Evolutionary conservation across 2,329 filamentous ascomycete genomes (phyloP), one percentile per base, ranked within the genome.

Genomic region (Zalaria obscura): DNA sequence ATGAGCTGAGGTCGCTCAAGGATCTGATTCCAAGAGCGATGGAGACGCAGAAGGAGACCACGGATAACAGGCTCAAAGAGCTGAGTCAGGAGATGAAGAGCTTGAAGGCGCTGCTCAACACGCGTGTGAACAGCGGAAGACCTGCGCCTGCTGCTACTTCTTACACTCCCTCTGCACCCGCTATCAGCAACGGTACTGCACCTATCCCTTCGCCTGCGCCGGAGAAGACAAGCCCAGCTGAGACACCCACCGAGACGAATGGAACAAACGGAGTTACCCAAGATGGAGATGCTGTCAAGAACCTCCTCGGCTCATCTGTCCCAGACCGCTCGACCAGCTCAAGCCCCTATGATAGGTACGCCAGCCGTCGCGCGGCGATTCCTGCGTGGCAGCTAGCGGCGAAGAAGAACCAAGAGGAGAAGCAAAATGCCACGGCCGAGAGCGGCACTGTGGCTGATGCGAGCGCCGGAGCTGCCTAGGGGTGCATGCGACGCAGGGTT

Each of bases 81-180:
- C 75, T 98, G 50, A 83, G 84, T 50, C 75, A 72, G 5, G 91
- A 98, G 63, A 70, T 98, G 53, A 86, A 83, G 68, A 95, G 88
- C 58, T 67, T 98, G 53, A 96, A 95, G 72, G 83, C 84, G 2
- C 69, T 98, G 40, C 76, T 98, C 39, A 70, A 70, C 29, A 81
- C 78, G 58, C 65, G 77, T 35, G 69, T 80, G 36, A 57, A 60
- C 26, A 49, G 52, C 10, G 47, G 41, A 6, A n/a, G 29, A 7
- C 42, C 42, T 8, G 34, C 40, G 5, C 34, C 40, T 5, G 42
- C 38, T 26, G 37, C 42, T 35, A 5, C 36, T 9, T 9, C 11
- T 25, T 38, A 38, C 2, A 36, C 39, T 10, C 33, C 42, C 4
- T 40, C 38, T 26, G 38, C 42, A 29, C 36, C 42, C 27, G 33